phyloP scores from a whole-genome alignment of 495 filamentous ascomycete species.

The Talaromyces wortmannii region DNA sequence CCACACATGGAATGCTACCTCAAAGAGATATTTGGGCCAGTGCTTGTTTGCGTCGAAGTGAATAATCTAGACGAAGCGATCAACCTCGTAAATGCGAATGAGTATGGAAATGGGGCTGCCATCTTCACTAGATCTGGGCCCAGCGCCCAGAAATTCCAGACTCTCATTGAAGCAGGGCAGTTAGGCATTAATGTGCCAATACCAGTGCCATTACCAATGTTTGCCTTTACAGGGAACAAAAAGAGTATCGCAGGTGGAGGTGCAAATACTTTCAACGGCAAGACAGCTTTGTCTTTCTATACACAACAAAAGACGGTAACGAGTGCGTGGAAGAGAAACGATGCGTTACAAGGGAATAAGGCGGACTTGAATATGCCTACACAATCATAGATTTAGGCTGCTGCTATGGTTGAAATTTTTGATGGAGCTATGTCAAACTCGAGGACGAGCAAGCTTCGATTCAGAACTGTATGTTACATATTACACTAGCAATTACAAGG shows the following conservation, averaged over 20 bases:
- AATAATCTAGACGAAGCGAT: conserved; percentile 33
- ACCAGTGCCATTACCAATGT: conserved; percentile 5
- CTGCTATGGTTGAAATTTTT: not conserved
- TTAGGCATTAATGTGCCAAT: conserved; percentile 67
- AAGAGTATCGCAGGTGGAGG: conserved; percentile 71
- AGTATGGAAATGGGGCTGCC: conserved; percentile 61
- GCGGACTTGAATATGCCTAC: not conserved
- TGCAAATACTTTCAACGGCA: conserved; percentile 75
- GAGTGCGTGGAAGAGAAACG: conserved; percentile 66
- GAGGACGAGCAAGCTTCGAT: too few relatives aligned
- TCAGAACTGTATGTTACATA: too few relatives aligned
- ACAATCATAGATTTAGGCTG: not conserved
- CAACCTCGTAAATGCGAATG: conserved; percentile 57
- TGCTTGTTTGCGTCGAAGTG: conserved; percentile 55
- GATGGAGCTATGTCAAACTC: too few relatives aligned
- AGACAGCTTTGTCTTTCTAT: conserved; percentile 71
- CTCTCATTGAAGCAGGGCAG: conserved; percentile 67
- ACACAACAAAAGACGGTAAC: conserved; percentile 85
- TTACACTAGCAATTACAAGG: too few relatives aligned
- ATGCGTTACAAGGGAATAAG: conserved; percentile 35
- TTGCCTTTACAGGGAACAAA: conserved; percentile 6
- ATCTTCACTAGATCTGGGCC: conserved; percentile 58
- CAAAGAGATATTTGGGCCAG: conserved; percentile 85
- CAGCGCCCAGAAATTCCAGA: conserved; percentile 53
- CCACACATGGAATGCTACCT: conserved; percentile 74